Conservation (phyloP, 306 rosid species). For the Psophocarpus tetragonolobus region DNA sequence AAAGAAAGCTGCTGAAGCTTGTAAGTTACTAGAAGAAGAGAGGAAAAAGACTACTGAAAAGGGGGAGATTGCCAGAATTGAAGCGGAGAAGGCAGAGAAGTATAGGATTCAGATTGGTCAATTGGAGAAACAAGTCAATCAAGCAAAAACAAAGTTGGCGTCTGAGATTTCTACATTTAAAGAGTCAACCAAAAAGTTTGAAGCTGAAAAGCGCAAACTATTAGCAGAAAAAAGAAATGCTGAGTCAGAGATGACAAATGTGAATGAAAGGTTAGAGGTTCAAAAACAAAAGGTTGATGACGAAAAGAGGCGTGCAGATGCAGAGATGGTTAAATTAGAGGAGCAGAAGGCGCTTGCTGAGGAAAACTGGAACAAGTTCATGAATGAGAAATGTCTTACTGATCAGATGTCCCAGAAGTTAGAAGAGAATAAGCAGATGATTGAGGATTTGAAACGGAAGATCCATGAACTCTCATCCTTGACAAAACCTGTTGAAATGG, state of each 20-base stretch:
- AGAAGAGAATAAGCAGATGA: conserved; percentile 49
- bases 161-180: conserved; percentile 45
- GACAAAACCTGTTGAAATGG: conserved; percentile 44
- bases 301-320: conserved; percentile 51
- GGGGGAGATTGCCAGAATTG: conserved; percentile 44
- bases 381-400: conserved; percentile 56
- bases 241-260: conserved; percentile 45
- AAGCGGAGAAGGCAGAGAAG: conserved; percentile 52
- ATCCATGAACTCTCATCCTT: conserved; percentile 45
- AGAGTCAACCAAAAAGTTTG: conserved; percentile 54
- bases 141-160: conserved; percentile 51
- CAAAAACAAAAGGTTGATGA: conserved; percentile 49
- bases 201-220: conserved; percentile 53
- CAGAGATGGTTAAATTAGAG: conserved; percentile 46
- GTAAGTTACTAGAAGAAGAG: conserved; percentile 49
- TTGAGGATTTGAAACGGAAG: conserved; percentile 55
- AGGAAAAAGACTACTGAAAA: conserved; percentile 47
- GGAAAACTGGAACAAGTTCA: conserved; percentile 55
- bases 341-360: conserved; percentile 55
- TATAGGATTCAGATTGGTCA: conserved; percentile 45
- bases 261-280: conserved; percentile 50
- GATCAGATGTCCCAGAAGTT: conserved; percentile 60
- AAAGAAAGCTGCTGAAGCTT: conserved; percentile 57
- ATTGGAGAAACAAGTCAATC: conserved; percentile 58
- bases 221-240: conserved; percentile 56